Base-by-base conservation (phyloP, 1,284 basidiomycete genomes). In the Ganoderma boninense region DNA sequence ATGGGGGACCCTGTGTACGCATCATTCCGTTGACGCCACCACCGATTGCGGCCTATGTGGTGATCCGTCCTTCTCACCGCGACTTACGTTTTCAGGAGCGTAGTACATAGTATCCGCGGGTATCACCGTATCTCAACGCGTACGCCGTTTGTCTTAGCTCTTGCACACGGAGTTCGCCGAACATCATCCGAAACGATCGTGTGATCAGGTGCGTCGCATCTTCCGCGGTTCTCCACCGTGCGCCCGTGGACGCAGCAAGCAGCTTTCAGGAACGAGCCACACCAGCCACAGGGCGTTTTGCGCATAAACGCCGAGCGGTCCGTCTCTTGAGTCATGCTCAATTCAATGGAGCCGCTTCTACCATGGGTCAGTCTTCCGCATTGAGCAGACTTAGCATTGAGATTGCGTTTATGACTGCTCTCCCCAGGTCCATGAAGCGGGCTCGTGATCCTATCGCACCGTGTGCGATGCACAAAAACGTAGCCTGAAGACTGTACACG, bases 231-330 rank as follows among this genome's bases (percentile, higher is more conserved):
- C n/a, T 32, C 32, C 57, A 60, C 35, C 5, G 23, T 35, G 20
- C 35, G 57, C 18, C n/a, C 57, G 57, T 29, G 57, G n/a, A 40
- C 35, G 57, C 60, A 42, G 40, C 40, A 23, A 42, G 40, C 14
- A 62, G 16, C 38, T 42, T 32, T 60, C 57, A 40, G 32, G 57
- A n/a, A 60, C 57, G 40, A 18, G 32, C 29, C 35, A 60, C 35
- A n/a, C 10, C 35, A 8, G 32, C 29, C 35, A 60, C 57, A n/a
- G 20, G 57, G 57, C 18, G 26, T 20, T 35, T 29, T 20, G 56
- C 35, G 57, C 57, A 35, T 10, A 60, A 60, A 60, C 57, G n/a
- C 60, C 60, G 40, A 43, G 60, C 60, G 60, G 60, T 26, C 60
- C 60, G 60, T 38, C 23, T 16, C 7, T 42, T 18, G n/a, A 26